Evolutionary conservation across 208 protist genomes (phyloP).

Genomic region (Zelonia costaricensis): DNA sequence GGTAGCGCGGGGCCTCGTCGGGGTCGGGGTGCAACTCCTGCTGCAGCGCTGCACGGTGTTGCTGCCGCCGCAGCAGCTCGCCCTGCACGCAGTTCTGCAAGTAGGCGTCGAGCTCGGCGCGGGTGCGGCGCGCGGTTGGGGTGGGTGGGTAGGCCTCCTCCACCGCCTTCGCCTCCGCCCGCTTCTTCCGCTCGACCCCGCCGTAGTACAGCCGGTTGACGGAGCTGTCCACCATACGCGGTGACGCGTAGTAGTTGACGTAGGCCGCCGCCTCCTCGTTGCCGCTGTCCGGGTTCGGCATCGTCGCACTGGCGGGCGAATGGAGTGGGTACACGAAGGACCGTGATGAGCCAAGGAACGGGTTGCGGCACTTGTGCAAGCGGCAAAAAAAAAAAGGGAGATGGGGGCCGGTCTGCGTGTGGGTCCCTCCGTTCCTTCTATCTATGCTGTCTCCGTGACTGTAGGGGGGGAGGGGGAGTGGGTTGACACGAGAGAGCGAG

Average conservation of each 20-base stretch:
- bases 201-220: constrained; percentile 70
- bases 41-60: constrained; percentile 50
- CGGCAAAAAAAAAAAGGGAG: background rate
- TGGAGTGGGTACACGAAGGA: no score
- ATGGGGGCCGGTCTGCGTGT: no score
- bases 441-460: no score
- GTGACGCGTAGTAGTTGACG: constrained; percentile 79
- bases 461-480: no score
- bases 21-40: constrained; percentile 61
- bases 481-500: no score
- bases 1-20: constrained; percentile 16
- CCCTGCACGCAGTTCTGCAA: constrained; percentile 59
- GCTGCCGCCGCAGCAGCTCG: constrained; percentile 73
- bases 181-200: constrained; percentile 44
- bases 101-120: constrained; percentile 65
- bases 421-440: no score
- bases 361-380: no score
- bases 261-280: constrained; percentile 71
- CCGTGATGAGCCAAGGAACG: no score
- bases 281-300: constrained; percentile 72
- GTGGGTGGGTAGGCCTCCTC: constrained; percentile 46
- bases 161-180: constrained; percentile 43
- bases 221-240: constrained; percentile 66
- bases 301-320: no score
- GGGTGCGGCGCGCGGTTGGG: constrained; percentile 45